These are phyloP conservation scores for Combretum micranthum DNA, from an alignment of 345 rosid species.

Conservation along the genomic window DNA sequence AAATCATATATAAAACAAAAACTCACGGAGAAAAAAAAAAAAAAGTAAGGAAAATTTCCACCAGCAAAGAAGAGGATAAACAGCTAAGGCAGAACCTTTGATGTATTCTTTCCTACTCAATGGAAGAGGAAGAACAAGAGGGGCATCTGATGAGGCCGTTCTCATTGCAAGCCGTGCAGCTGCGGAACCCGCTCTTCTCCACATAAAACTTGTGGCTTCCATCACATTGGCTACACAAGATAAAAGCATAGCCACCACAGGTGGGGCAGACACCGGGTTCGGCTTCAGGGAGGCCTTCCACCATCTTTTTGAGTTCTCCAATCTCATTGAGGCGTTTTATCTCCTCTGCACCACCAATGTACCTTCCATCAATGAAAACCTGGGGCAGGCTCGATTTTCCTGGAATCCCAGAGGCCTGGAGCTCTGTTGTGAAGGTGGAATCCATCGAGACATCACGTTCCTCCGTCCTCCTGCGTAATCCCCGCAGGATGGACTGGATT, in stretches of 20 bases:
- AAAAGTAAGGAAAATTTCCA: too few species aligned
- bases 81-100: too few species aligned
- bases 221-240: slow-evolving; percentile 52
- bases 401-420: slow-evolving; percentile 24
- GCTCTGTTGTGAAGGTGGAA: slow-evolving; percentile 41
- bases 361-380: slow-evolving; percentile 76
- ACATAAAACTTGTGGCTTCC: slow-evolving; percentile 79
- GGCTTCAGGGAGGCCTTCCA: slow-evolving; percentile 48
- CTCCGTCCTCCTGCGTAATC: slow-evolving; percentile 62
- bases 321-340: slow-evolving; percentile 62
- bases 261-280: slow-evolving; percentile 43
- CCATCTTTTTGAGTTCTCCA: slow-evolving; percentile 78
- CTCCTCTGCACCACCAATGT: slow-evolving; percentile 88
- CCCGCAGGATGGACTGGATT: slow-evolving; percentile 58
- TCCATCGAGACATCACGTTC: slow-evolving; percentile 93
- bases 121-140: slow-evolving; percentile 46
- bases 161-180: slow-evolving; percentile 69
- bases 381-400: slow-evolving; percentile 46
- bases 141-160: slow-evolving; percentile 89
- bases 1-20: too few species aligned
- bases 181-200: slow-evolving; percentile 55
- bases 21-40: too few species aligned
- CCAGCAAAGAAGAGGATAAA: too few species aligned
- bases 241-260: slow-evolving; percentile 67
- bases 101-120: background rate